These are phyloP conservation scores for Eucalyptus polybractea DNA, from an alignment of 345 rosid species.

Conservation along the genomic window DNA sequence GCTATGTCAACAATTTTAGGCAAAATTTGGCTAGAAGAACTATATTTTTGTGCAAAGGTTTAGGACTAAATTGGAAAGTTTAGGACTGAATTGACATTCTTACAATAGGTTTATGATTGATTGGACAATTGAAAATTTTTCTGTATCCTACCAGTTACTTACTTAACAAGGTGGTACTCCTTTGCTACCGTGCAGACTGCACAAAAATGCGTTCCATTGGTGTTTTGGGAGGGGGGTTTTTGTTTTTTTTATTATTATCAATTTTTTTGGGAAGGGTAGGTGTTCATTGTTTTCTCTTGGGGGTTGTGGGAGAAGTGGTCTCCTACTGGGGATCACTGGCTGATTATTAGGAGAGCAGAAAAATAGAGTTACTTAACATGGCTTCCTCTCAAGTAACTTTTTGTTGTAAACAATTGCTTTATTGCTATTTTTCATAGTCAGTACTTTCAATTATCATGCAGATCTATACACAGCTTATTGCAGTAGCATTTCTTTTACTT, in stretches of 20 bases:
- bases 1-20: background rate
- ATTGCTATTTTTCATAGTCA: background rate
- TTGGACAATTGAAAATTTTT: background rate
- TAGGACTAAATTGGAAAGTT: background rate
- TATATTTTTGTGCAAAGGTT: background rate
- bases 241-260: background rate
- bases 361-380: background rate
- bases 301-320: background rate
- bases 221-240: background rate
- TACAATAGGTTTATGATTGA: background rate
- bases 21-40: background rate
- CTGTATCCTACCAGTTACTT: background rate
- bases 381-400: background rate
- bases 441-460: background rate
- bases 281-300: background rate
- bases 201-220: background rate
- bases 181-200: background rate
- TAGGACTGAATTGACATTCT: background rate
- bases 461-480: constrained; percentile 12
- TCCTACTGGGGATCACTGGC: background rate
- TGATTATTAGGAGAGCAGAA: background rate
- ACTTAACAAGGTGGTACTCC: background rate
- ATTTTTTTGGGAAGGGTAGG: no score
- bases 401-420: background rate
- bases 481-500: constrained; percentile 8